These are phyloP conservation scores for Backusella sp. DNA, from an alignment of 192 early-diverging fungal species.

Conservation along the genomic window DNA sequence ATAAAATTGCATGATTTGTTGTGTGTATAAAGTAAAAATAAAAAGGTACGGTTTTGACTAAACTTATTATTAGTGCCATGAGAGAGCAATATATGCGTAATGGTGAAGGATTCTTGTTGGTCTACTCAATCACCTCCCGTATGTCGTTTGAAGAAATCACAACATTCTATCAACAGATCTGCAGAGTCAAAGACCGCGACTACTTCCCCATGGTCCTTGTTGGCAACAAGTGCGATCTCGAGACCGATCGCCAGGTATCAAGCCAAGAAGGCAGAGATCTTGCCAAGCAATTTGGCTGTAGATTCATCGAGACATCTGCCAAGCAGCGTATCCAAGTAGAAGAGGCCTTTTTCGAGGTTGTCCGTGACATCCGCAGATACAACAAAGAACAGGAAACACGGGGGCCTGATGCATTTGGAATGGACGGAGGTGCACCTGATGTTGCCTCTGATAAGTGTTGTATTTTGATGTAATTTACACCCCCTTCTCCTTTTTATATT, in stretches of 20 bases:
- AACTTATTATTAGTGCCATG: constrained; percentile 57
- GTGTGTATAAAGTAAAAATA: not conserved
- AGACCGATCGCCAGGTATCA: constrained; percentile 78
- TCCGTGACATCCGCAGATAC: constrained; percentile 78
- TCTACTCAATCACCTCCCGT: constrained; percentile 90
- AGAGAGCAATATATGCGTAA: constrained; percentile 96
- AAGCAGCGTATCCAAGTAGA: constrained; percentile 88
- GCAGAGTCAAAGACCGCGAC: constrained; percentile 90
- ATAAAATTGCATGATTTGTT: not conserved
- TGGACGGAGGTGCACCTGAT: constrained; percentile 33
- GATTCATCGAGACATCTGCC: constrained; percentile 87
- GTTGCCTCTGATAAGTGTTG: constrained; percentile 28
- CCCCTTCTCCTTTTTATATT: not conserved
- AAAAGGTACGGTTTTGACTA: not conserved
- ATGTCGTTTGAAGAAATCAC: constrained; percentile 91
- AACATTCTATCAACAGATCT: constrained; percentile 89
- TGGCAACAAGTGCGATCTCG: constrained; percentile 91
- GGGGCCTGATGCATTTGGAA: constrained; percentile 18
- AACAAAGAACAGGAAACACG: constrained; percentile 62
- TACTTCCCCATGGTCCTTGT: constrained; percentile 85
- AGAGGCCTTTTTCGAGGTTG: constrained; percentile 85
- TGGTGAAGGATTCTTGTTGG: constrained; percentile 92
- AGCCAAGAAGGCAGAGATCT: constrained; percentile 77
- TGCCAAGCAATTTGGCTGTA: constrained; percentile 73
- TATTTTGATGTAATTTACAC: constrained; percentile 25